Percentiles rank a stretch among this genome's conserved stretches.
phyloP scores from a whole-genome alignment of 2,329 filamentous ascomycete species.

The Verticillium longisporum region DNA sequence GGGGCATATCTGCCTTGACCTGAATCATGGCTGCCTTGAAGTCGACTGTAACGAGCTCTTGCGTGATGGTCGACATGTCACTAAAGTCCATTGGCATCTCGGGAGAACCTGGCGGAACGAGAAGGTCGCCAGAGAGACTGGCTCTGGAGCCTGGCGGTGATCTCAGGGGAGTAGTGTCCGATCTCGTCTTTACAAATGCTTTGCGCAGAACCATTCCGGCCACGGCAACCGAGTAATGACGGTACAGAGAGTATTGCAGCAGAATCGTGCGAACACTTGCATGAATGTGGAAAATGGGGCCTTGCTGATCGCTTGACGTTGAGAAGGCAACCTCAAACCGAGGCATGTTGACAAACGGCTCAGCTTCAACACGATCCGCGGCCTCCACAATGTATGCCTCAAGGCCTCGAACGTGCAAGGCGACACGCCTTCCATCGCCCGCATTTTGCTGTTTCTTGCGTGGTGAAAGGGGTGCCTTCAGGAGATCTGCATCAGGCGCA shows the following conservation, averaged over 20 bases:
- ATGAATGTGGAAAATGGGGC: conserved; percentile 81
- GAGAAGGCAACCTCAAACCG: conserved; percentile 81
- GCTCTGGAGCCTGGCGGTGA: conserved; percentile 14
- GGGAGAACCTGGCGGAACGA: conserved; percentile 30
- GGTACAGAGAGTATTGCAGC: conserved; percentile 85
- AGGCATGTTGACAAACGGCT: conserved; percentile 81
- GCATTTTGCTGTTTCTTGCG: conserved; percentile 47
- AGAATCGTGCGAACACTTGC: conserved; percentile 72
- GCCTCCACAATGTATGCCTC: conserved; percentile 90
- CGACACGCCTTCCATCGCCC: conserved; percentile 73
- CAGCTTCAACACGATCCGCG: conserved; percentile 72
- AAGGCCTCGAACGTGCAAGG: conserved; percentile 73
- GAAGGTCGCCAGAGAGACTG: conserved; percentile 19
- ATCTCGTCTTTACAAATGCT: conserved; percentile 54
- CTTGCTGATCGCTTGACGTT: conserved; percentile 78
- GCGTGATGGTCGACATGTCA: conserved; percentile 23
- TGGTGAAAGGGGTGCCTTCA: conserved; percentile 40
- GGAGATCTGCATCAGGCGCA: conserved; percentile 60
- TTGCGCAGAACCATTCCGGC: conserved; percentile 68
- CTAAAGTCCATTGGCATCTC: conserved; percentile 21
- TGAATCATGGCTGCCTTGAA: conserved; percentile 77
- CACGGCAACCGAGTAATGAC: conserved; percentile 83
- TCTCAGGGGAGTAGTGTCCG: conserved; percentile 22
- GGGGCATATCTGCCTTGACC: conserved; percentile 80
- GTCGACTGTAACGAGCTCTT: conserved; percentile 75